Conservation (phyloP, 495 filamentous ascomycete genomes). For the Chlorociboria aeruginascens region DNA sequence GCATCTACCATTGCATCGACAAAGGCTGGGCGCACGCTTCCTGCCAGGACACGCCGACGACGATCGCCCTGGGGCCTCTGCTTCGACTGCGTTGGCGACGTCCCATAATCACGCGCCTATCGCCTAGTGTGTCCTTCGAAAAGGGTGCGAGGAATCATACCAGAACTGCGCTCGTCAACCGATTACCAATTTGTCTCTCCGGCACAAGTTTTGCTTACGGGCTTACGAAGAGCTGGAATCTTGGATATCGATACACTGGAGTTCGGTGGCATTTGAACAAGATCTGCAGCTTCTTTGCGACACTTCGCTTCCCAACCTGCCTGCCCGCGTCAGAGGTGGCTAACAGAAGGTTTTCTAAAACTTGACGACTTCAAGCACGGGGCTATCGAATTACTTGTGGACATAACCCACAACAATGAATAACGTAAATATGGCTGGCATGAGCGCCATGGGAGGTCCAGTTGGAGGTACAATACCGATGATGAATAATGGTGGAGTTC, state of each 20-base stretch:
- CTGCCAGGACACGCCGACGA: slow-evolving; percentile 2
- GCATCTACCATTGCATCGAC: slow-evolving; percentile 5
- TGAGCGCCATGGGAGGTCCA: slow-evolving; percentile 53
- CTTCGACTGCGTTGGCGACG: slow-evolving; percentile 7
- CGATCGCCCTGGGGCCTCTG: not conserved
- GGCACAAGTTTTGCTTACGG: not conserved
- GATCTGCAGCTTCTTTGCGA: slow-evolving; percentile 8
- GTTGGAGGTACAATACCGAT: slow-evolving; percentile 54
- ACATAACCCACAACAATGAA: slow-evolving; percentile 44
- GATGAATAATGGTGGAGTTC: slow-evolving; percentile 44
- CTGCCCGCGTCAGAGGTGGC: slow-evolving; percentile 19
- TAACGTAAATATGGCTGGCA: slow-evolving; percentile 55
- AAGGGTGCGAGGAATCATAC: slow-evolving; percentile 10
- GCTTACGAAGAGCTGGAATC: not conserved
- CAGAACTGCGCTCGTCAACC: slow-evolving; percentile 1
- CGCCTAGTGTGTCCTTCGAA: slow-evolving; percentile 12
- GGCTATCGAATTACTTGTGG: slow-evolving; percentile 14
- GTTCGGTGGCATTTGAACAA: not conserved
- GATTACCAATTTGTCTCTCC: slow-evolving; percentile 13
- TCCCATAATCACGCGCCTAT: slow-evolving; percentile 16
- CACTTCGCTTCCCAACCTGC: slow-evolving; percentile 13
- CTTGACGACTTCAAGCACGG: slow-evolving; percentile 1
- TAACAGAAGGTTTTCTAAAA: slow-evolving; percentile 11
- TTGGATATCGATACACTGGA: not conserved
- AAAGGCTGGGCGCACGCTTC: slow-evolving; percentile 5